Base-by-base conservation (phyloP, 2,329 filamentous ascomycete species). In the Cladobotryum mycophilum region DNA sequence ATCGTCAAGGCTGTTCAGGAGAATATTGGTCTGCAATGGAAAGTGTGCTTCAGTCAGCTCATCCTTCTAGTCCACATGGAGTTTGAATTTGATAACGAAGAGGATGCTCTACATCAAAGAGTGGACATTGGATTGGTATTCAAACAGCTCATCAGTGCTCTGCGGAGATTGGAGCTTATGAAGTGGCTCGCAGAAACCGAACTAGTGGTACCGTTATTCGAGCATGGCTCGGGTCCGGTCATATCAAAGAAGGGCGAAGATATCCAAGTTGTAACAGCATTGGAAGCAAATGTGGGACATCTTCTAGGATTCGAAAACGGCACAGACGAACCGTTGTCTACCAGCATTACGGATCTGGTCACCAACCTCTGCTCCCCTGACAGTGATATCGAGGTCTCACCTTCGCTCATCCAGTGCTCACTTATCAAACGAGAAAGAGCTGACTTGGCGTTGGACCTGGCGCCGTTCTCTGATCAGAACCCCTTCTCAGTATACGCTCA, bases 1-100 rank as follows among this genome's bases (percentile, higher is more conserved):
- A 74, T 90, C 13, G 80, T 95, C 11, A 84, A 84, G 54, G 85
- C 89, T 6, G 82, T 88, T 0, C 86, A 92, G 61, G 90, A 97
- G 63, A 85, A 81, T 12, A 79, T 93, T 6, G 78, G 86, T 46
- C 70, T 88, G 33, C 85, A 87, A 53, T 84, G 84, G 70, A 81
- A 81, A 53, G 75, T 93, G 8, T 82, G 95, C 46, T 82, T 95
- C 55, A 89, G 92, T 61, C 80, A 97, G 52, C 73, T 97, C 2
- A 78, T 93, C 3, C 76, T 99, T 6, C 76, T 95, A 14, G 79
- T 93, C 9, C 90, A 96, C 66, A 86, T 97, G 76, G 86, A 93
- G 64, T 85, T 84, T 37, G 89, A 93, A 62, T 80, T 88, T 48
- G 86, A 91, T 52, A 80, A 84, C 56, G 82, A 85, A 40, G 83